These are phyloP conservation scores for Leccinum huronense DNA, from an alignment of 1,284 basidiomycete genomes.

Conservation along the genomic window DNA sequence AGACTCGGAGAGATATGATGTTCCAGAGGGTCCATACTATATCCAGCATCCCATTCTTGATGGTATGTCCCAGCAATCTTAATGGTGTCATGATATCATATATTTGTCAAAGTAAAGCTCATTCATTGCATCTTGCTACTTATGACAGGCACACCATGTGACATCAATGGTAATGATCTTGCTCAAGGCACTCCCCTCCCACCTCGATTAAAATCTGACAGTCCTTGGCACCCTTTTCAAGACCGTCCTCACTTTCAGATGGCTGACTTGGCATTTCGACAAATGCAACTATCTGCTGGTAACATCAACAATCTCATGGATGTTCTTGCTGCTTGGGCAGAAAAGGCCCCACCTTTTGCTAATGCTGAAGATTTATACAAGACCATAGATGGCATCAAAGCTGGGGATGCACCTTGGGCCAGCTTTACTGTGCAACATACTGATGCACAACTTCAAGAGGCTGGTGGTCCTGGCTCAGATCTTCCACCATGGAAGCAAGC, in stretches of 20 bases:
- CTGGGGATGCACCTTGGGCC: background rate
- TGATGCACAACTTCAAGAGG: background rate
- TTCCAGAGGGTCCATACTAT: background rate
- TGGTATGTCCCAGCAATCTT: background rate
- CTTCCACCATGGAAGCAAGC: background rate
- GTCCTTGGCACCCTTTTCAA: background rate
- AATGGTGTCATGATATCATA: no score
- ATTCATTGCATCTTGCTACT: no score
- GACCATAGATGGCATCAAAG: background rate
- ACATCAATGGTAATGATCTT: slow-evolving; percentile 1
- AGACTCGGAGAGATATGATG: background rate
- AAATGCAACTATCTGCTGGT: background rate
- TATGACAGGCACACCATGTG: background rate
- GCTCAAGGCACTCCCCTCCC: background rate
- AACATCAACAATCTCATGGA: background rate
- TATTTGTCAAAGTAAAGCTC: no score
- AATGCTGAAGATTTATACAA: background rate
- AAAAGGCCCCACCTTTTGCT: background rate
- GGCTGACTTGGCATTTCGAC: background rate
- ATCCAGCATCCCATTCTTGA: background rate
- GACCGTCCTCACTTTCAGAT: background rate
- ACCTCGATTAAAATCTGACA: background rate
- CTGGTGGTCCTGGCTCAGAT: background rate
- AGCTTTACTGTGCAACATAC: slow-evolving; percentile 1
- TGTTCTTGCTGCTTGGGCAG: background rate